A percentile compares a stretch with the other conserved stretches of the same genome.
Evolutionary conservation across 768 basidiomycete species (phyloP).

Genomic region (Erythrobasidium yunnanense): DNA sequence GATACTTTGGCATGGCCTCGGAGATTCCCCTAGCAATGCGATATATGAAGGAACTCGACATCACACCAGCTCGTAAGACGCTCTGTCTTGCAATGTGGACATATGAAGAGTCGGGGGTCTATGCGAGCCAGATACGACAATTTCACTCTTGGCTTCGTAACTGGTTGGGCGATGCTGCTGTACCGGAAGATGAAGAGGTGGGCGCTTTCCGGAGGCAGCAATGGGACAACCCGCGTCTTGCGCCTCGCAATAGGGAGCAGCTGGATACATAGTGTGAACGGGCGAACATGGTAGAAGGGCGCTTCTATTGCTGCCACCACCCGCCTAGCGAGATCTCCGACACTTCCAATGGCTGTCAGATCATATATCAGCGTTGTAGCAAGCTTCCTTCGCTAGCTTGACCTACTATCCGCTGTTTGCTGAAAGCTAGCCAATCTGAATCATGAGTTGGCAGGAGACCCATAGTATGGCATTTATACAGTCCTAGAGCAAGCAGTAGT

Average conservation of each 20-base stretch:
- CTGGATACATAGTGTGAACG: too few relatives aligned
- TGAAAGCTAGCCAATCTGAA: conserved; percentile 34
- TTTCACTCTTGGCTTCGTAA: not conserved
- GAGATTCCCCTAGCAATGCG: conserved; percentile 3
- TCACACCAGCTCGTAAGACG: not conserved
- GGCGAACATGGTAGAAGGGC: not conserved
- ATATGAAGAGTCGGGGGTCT: conserved; percentile 10
- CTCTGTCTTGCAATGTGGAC: conserved; percentile 10
- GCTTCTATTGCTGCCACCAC: not conserved
- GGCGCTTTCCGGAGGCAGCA: not conserved
- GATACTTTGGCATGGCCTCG: not conserved
- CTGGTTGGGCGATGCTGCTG: not conserved
- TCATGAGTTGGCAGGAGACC: conserved; percentile 35
- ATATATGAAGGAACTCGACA: not conserved
- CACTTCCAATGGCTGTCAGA: not conserved
- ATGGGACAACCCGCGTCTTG: not conserved
- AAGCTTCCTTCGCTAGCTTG: not conserved
- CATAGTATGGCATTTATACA: conserved; percentile 38
- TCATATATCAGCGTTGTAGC: not conserved
- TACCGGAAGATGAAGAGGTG: conserved; percentile 4
- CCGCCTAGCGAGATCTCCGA: conserved; percentile 15
- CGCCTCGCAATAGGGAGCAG: too few relatives aligned
- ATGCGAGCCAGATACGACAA: not conserved
- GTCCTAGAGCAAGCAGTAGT: conserved; percentile 31
- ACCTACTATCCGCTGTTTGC: conserved; percentile 17